phyloP scores from a whole-genome alignment of 306 rosid genomes.

The Rubus parviflorus region DNA sequence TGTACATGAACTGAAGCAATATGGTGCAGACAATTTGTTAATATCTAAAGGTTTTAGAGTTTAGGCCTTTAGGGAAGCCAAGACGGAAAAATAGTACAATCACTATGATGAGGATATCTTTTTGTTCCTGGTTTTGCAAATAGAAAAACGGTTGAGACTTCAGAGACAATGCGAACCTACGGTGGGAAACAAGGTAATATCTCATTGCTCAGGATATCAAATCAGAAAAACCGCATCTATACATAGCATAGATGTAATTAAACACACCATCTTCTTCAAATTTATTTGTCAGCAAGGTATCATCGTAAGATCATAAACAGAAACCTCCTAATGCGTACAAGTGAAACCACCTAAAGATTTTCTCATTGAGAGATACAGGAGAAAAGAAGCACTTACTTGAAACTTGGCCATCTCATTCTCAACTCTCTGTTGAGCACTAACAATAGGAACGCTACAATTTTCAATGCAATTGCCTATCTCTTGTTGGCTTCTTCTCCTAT shows the following conservation, averaged over 20 bases:
- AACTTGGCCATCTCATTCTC: constrained; percentile 87
- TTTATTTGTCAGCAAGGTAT: not conserved
- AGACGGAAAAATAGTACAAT: not conserved
- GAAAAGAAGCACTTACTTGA: constrained; percentile 52
- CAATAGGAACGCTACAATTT: constrained; percentile 72
- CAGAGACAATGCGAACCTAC: not conserved
- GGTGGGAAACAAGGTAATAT: not conserved
- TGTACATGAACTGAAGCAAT: not conserved
- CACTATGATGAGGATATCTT: not conserved
- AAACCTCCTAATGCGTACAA: not conserved
- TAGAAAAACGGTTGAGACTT: not conserved
- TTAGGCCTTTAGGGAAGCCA: not conserved
- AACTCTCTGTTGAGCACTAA: constrained; percentile 72
- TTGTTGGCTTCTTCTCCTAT: constrained; percentile 74
- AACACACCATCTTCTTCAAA: not conserved
- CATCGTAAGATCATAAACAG: not conserved
- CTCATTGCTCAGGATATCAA: not conserved
- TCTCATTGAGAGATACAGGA: not conserved
- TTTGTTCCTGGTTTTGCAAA: not conserved
- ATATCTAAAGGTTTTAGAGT: not conserved
- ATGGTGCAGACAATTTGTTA: not conserved
- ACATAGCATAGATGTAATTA: too few relatives aligned
- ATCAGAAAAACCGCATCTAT: not conserved
- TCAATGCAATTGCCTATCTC: constrained; percentile 76
- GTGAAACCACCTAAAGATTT: not conserved